A percentile compares a stretch with the other conserved stretches of the same genome.
These are phyloP conservation scores for Jaapia argillacea DNA, from an alignment of 768 basidiomycete species.

Conservation along the genomic window DNA sequence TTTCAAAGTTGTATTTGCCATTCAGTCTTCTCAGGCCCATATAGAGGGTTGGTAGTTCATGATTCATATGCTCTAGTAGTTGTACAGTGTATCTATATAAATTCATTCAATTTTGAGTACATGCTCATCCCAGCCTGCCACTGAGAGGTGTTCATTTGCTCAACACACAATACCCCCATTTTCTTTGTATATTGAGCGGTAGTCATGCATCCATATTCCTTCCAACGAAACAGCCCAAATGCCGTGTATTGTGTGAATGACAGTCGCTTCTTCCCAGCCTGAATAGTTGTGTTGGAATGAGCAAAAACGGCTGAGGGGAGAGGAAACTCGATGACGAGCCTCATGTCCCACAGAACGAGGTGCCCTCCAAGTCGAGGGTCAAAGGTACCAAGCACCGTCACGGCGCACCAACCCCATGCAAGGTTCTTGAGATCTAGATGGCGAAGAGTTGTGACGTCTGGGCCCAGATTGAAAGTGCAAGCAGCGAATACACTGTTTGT, in stretches of 20 bases:
- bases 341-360: conserved; percentile 8
- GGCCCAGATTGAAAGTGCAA: neutral
- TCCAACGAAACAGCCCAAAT: neutral
- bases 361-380: conserved; percentile 10
- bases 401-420: conserved; percentile 6
- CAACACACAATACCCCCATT: too few relatives aligned
- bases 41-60: too few relatives aligned
- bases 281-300: conserved; percentile 9
- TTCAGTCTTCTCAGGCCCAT: too few relatives aligned
- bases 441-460: neutral
- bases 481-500: neutral
- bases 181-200: too few relatives aligned
- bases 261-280: neutral
- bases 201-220: too few relatives aligned
- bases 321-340: conserved; percentile 13
- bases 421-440: neutral
- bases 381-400: conserved; percentile 9
- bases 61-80: too few relatives aligned
- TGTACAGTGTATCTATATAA: too few relatives aligned
- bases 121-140: too few relatives aligned
- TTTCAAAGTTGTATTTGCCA: too few relatives aligned
- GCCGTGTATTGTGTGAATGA: conserved; percentile 3
- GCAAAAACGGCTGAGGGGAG: conserved; percentile 12
- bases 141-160: too few relatives aligned
- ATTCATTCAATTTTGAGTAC: too few relatives aligned